A percentile compares a stretch with the other conserved stretches of the same genome.
Evolutionary conservation across 1,284 basidiomycete species (phyloP).

Genomic region (Jaminaea rosea): DNA sequence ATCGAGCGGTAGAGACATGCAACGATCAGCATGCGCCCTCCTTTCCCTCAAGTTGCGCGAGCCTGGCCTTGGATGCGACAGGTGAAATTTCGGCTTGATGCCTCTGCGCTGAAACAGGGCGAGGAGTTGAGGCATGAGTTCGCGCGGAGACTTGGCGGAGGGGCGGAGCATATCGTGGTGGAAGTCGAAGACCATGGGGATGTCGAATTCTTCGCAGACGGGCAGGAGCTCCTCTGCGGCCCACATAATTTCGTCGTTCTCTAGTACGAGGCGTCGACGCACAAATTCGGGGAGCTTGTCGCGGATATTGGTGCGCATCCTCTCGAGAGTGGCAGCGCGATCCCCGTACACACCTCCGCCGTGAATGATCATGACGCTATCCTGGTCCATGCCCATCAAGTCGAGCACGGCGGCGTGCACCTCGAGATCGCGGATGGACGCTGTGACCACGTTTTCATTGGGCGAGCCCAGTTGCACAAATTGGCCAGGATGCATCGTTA

Average conservation of each 20-base stretch:
- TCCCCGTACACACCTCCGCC: slow-evolving; percentile 70
- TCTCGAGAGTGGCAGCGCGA: slow-evolving; percentile 61
- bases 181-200: slow-evolving; percentile 55
- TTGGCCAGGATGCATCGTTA: slow-evolving; percentile 75
- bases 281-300: slow-evolving; percentile 58
- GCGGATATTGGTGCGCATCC: slow-evolving; percentile 64
- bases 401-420: slow-evolving; percentile 82
- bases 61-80: slow-evolving; percentile 11
- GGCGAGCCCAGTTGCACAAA: slow-evolving; percentile 77
- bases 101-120: slow-evolving; percentile 63
- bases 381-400: slow-evolving; percentile 64
- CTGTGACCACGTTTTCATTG: slow-evolving; percentile 61
- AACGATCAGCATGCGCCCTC: slow-evolving; percentile 74
- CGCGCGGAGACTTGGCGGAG: slow-evolving; percentile 40
- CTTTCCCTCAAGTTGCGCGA: slow-evolving; percentile 52
- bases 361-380: slow-evolving; percentile 66
- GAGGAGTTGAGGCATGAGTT: slow-evolving; percentile 63
- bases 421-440: slow-evolving; percentile 66
- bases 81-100: slow-evolving; percentile 61
- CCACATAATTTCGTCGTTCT: slow-evolving; percentile 88
- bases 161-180: slow-evolving; percentile 46
- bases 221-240: slow-evolving; percentile 75
- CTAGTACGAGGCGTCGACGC: slow-evolving; percentile 67
- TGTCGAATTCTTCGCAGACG: slow-evolving; percentile 66
- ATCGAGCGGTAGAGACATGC: slow-evolving; percentile 59